Evolutionary conservation across 768 basidiomycete species (phyloP), one percentile per base, ranked within the genome.

Genomic region (Suillus discolor): DNA sequence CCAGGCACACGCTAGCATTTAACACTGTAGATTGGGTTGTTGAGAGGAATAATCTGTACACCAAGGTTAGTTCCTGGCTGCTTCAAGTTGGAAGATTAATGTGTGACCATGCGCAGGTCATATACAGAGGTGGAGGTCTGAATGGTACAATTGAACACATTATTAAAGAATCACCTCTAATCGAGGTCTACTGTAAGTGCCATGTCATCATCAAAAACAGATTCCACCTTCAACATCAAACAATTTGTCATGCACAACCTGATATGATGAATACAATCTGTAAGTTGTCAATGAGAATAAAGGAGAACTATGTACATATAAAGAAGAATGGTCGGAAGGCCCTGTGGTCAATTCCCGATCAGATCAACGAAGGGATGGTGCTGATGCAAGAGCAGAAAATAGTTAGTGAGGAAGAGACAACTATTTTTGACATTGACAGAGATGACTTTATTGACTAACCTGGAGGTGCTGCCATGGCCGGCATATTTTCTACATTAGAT

Each of bases 21-120:
- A 69, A 70, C 1, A 73, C 62, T 9, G 69, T 77, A 13, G 79
- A 80, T 60, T 79, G 77, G 79, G 18, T 67, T 3, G 66, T 76
- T n/a, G 78, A 80, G 60, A 65, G 69, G 0, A 68, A 74, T 31
- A 79, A 79, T 61, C 68, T 77, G 1, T 77, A 72, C 23, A 74
- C 71, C 11, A 80, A 80, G 71, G 80, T 80, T 15, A 65, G 73
- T 28, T 6, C 12, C 45, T 42, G 18, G 18, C 42, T 42, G 42
- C 5, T 42, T 42, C 2, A 15, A 11, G 42, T 18, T 18, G 6
- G 16, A 42, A 42, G 16, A 2, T 18, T 42, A 6, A 42, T 42
- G n/a, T 18, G 42, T 3, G 4, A 42, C 7, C 20, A 11, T n/a
- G n/a, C n/a, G n/a, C n/a, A 63, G 62, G 62, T 62, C 18, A 65